Evolutionary conservation across 805 yeast species (phyloP), one percentile per base, ranked within the genome.

Genomic region (Metschnikowia aberdeeniae): DNA sequence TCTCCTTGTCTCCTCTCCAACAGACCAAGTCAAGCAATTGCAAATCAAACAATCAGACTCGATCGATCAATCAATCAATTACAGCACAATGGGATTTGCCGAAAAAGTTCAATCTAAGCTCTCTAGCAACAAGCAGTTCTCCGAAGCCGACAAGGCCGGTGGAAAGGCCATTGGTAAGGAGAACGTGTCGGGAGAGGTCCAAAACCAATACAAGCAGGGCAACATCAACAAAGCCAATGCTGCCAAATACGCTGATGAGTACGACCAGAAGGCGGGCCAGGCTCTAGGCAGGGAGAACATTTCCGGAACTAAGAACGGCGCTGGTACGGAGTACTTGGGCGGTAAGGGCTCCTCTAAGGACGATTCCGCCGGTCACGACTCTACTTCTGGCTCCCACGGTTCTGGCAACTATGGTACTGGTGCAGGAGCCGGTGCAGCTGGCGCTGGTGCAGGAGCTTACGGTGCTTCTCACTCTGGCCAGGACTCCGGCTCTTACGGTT

Each of bases 61-160:
- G 7, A 29, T 13, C 32, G 5, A 29, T 29, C 22, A 32, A 14
- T 17, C 17, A 17, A 37, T 9, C 11, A 13, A 14, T 17, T 3
- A 17, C 17, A 17, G 17, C 27, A 41, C 19, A 14, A 68, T 68
- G 74, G 73, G 74, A 43, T 57, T 68, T 42, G 54, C 67, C 19
- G 73, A 68, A 50, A 68, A 67, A 53, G 50, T 68, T 43, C 57
- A 55, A 49, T 51, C 56, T 24, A 66, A 64, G 50, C 53, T 63
- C 33, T 41, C 52, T 13, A 60, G 63, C 43, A 58, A 62, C 52
- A 57, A 62, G 46, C 64, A 65, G 9, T 29, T 51, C 42, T 55
- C 53, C 26, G 61, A 63, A 26, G 36, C 49, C 28, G 67, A 66
- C 51, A 57, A 61, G 47, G 61, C 57, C 47, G 67, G 59, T 33